Base-by-base conservation (phyloP, 2,329 filamentous ascomycete genomes). In the Trichoderma harzianum region DNA sequence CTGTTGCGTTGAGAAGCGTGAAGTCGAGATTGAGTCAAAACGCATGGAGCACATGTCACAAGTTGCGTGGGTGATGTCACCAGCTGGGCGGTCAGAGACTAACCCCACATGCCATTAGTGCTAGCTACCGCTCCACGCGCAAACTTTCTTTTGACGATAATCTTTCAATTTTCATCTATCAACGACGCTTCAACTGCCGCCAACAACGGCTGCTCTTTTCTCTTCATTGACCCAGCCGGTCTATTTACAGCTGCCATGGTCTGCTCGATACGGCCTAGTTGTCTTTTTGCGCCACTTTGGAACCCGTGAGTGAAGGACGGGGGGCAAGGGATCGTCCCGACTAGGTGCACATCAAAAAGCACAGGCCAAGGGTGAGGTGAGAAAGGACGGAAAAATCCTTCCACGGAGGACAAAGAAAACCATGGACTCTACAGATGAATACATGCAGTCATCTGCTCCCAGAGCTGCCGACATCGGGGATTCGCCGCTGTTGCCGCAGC, bases 31-130 rank as follows among this genome's bases (percentile, higher is more conserved):
- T 61, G 26, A 16, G 32, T 57, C 51, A 53, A 53, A 67, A 34
- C n/a, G 43, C 43, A 62, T 62, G 60, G 60, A 62, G 60, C 58
- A 62, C 21, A 39, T 62, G 60, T 26, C 60, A 26, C 32, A 66
- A 34, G 64, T 32, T 18, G 21, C 51, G 32, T 53, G 53, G 21
- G 69, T 69, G 70, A 72, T 72, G 70, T 72, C 70, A 72, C 64
- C 66, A 21, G 18, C 18, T 16, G 51, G 47, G 57, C 53, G 64
- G 57, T 55, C 39, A 68, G 58, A 32, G 64, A 21, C 70, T 72
- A 68, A 72, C 70, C 70, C 70, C 70, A 71, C 69, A 71, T 39
- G 21, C 47, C 11, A 53, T 62, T 62, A 18, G 55, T 69, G 36
- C 36, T 57, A 61, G 66, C n/a, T 36, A 69, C 66, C 64, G 51